Base-by-base conservation (phyloP, 2,329 filamentous ascomycete genomes). In the Arthroderma sp. region DNA sequence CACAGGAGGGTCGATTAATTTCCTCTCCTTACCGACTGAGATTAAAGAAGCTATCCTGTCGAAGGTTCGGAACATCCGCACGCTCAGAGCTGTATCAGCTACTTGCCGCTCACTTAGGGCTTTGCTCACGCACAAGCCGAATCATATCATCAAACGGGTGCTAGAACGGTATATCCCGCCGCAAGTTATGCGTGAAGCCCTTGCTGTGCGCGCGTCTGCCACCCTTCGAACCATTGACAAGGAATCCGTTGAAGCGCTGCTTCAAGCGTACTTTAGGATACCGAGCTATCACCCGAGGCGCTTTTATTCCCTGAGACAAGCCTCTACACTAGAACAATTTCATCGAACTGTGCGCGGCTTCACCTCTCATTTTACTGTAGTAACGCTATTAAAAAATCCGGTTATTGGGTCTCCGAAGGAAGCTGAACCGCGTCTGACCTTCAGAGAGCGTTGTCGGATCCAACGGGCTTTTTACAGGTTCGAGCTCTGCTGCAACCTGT, bases 401-500 rank as follows among this genome's bases (percentile, higher is more conserved):
- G 15, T 22, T 22, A 22, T 22, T 22, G 15, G 15, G 15, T 22
- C 15, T 22, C 15, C 15, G 15, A 22, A 22, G 15, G 15, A 22
- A 22, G 15, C 15, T 22, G 15, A 22, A 22, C 33, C 5, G 38
- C 7, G n/a, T 9, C 11, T 40, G n/a, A 29, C 38, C 10, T 15
- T 8, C 8, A 6, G 38, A 11, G 38, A 40, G n/a, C 8, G 5
- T 6, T 40, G 33, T 29, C 49, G 49, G n/a, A 46, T 51, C 29
- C 43, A 44, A n/a, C 40, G 42, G 32, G 45, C 49, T 4, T 45
- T 51, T 10, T 50, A 50, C 39, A 41, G 49, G 34, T 46, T 47
- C 28, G 49, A 51, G 22, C 29, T 50, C 32, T 51, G 46, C 37
- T 48, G 45, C 36, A 37, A 44, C 11, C 10, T 51, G 28, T 49